Conservation (phyloP, 345 rosid genomes). For the Streptanthus diversifolius region DNA sequence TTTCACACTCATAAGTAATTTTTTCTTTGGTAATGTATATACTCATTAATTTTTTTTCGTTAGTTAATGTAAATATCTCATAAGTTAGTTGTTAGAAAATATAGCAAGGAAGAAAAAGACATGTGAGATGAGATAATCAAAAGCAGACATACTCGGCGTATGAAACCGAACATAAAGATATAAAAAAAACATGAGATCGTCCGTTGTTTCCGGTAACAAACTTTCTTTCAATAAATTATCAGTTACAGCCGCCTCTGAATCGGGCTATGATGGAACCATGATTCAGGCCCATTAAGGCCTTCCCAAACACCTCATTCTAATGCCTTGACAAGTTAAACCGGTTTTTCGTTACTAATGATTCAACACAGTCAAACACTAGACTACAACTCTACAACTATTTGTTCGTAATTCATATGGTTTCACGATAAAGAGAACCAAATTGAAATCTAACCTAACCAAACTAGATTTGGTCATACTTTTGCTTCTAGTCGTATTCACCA, state of each 20-base stretch:
- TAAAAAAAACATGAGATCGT: slow-evolving; percentile 11
- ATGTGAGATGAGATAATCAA: background rate
- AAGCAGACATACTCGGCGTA: background rate
- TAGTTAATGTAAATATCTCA: background rate
- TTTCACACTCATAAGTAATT: background rate
- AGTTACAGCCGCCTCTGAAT: background rate
- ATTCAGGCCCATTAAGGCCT: background rate
- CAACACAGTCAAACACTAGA: background rate
- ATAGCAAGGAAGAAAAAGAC: background rate
- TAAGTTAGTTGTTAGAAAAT: background rate
- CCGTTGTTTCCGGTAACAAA: slow-evolving; percentile 30
- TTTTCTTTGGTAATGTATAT: background rate
- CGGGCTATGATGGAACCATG: background rate
- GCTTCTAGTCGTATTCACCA: slow-evolving; percentile 1
- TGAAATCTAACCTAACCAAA: too few species aligned
- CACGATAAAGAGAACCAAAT: background rate
- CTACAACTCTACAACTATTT: background rate
- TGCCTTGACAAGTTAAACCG: background rate
- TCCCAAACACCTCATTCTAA: background rate
- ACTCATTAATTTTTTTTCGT: background rate
- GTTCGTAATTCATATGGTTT: background rate
- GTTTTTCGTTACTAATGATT: background rate
- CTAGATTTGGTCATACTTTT: background rate
- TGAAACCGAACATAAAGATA: slow-evolving; percentile 4
- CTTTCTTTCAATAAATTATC: slow-evolving; percentile 11